phyloP scores from a whole-genome alignment of 768 basidiomycete species.

The Kondoa malvinella region DNA sequence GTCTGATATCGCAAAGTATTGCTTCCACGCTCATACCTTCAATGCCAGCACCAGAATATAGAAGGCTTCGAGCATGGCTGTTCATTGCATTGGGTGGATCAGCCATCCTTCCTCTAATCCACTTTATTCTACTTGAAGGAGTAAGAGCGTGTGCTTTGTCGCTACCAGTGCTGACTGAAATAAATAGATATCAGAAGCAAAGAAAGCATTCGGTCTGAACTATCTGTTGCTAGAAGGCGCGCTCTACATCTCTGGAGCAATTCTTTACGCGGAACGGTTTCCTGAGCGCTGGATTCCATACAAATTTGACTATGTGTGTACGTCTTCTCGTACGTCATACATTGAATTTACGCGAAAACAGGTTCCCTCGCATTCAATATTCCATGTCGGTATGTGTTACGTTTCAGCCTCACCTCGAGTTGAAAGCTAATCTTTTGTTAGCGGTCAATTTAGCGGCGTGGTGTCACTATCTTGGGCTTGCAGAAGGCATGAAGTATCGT shows the following conservation, averaged over 20 bases:
- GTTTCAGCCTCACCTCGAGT: constrained; percentile 51
- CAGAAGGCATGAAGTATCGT: background rate
- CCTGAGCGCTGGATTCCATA: constrained; percentile 12
- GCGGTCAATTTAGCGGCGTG: constrained; percentile 37
- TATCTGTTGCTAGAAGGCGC: constrained; percentile 53
- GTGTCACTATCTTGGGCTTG: background rate
- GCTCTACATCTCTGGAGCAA: constrained; percentile 38
- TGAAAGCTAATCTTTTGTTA: constrained; percentile 44
- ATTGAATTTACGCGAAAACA: too few species aligned
- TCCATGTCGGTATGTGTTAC: constrained; percentile 61
- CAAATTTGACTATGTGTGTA: background rate
- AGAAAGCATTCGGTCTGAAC: constrained; percentile 49
- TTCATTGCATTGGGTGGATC: constrained; percentile 66
- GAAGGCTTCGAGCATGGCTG: constrained; percentile 57
- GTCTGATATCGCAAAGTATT: background rate
- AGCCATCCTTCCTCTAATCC: constrained; percentile 50
- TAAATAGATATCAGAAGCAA: constrained; percentile 35
- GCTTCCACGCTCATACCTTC: constrained; percentile 41
- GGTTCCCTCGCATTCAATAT: constrained; percentile 59
- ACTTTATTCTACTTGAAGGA: constrained; percentile 47
- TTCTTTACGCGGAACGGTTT: constrained; percentile 14
- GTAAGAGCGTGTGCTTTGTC: background rate
- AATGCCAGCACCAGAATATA: constrained; percentile 57
- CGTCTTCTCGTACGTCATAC: too few species aligned
- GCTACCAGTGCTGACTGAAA: background rate